A percentile compares a stretch with the other conserved stretches of the same genome.
These are phyloP conservation scores for Auricularia cornea DNA, from an alignment of 768 basidiomycete genomes.

Conservation along the genomic window DNA sequence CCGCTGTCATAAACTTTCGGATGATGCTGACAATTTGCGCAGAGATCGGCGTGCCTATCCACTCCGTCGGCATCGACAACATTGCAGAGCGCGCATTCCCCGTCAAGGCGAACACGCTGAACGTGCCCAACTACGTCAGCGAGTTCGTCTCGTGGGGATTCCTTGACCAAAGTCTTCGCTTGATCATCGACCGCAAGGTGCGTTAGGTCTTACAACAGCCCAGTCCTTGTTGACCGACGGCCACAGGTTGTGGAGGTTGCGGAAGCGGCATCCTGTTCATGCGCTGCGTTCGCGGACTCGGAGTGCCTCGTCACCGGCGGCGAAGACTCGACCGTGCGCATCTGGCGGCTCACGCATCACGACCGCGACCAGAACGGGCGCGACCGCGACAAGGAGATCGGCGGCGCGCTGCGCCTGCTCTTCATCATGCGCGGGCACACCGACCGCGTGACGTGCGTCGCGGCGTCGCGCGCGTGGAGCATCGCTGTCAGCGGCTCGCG, in stretches of 20 bases:
- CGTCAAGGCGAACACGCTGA: slow-evolving; percentile 49
- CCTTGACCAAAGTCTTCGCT: slow-evolving; percentile 37
- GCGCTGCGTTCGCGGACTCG: slow-evolving; percentile 70
- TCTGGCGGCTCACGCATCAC: slow-evolving; percentile 60
- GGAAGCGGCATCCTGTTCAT: slow-evolving; percentile 63
- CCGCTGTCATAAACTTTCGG: neutral
- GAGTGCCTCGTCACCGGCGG: slow-evolving; percentile 73
- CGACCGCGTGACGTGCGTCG: slow-evolving; percentile 54
- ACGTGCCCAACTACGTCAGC: slow-evolving; percentile 49
- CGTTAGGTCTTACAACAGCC: neutral
- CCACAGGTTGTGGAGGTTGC: slow-evolving; percentile 63
- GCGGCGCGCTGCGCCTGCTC: slow-evolving; percentile 36
- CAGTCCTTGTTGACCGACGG: neutral
- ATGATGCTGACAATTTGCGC: slow-evolving; percentile 32
- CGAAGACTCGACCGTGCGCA: slow-evolving; percentile 68
- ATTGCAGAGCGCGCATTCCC: slow-evolving; percentile 54
- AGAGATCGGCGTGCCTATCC: slow-evolving; percentile 38
- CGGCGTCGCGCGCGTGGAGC: slow-evolving; percentile 77
- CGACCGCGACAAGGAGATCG: slow-evolving; percentile 17
- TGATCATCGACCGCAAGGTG: slow-evolving; percentile 58
- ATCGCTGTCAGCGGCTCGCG: slow-evolving; percentile 73
- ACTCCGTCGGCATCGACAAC: slow-evolving; percentile 47
- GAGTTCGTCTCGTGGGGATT: slow-evolving; percentile 65
- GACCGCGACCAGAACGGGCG: slow-evolving; percentile 18
- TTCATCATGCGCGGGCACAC: slow-evolving; percentile 79